These are phyloP conservation scores for Komagataella pastoris DNA, from an alignment of 805 yeast species.

Conservation along the genomic window DNA sequence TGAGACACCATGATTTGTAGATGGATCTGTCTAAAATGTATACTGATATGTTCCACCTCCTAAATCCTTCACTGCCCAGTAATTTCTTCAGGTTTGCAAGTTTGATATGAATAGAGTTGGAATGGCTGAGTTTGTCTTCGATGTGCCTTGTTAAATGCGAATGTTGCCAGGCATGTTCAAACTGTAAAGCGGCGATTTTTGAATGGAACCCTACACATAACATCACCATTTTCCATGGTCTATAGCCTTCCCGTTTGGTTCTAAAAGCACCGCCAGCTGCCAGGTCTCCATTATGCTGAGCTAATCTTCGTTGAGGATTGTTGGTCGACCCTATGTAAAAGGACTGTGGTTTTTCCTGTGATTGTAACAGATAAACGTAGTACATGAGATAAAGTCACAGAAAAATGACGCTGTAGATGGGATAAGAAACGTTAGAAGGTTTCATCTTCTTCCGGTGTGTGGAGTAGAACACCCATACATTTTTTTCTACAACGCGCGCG, in stretches of 20 bases:
- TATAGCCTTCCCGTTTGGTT: conserved; percentile 38
- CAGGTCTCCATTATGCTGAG: conserved; percentile 72
- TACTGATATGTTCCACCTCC: conserved; percentile 28
- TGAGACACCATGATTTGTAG: conserved; percentile 20
- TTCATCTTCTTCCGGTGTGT: not conserved
- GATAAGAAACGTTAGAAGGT: not conserved
- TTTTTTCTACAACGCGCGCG: not conserved
- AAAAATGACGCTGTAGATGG: not conserved
- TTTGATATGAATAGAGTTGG: conserved; percentile 27
- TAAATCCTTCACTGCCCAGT: conserved; percentile 28
- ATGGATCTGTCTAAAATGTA: conserved; percentile 25
- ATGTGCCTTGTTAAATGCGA: conserved; percentile 53
- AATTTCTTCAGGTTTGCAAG: conserved; percentile 34
- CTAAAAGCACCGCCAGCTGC: conserved; percentile 54
- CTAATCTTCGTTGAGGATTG: conserved; percentile 47
- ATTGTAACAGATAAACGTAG: conserved; percentile 59
- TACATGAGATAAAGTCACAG: conserved; percentile 22
- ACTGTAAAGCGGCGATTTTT: conserved; percentile 56
- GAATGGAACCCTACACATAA: conserved; percentile 64
- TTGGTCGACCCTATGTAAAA: conserved; percentile 80
- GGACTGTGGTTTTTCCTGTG: conserved; percentile 39
- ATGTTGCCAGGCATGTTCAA: conserved; percentile 83
- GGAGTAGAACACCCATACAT: not conserved
- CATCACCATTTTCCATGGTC: conserved; percentile 67
- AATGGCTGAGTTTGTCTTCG: conserved; percentile 21